A percentile compares a stretch with the other conserved stretches of the same genome.
Conservation (phyloP, 2,329 filamentous ascomycete species). For the Fusarium sp. region DNA sequence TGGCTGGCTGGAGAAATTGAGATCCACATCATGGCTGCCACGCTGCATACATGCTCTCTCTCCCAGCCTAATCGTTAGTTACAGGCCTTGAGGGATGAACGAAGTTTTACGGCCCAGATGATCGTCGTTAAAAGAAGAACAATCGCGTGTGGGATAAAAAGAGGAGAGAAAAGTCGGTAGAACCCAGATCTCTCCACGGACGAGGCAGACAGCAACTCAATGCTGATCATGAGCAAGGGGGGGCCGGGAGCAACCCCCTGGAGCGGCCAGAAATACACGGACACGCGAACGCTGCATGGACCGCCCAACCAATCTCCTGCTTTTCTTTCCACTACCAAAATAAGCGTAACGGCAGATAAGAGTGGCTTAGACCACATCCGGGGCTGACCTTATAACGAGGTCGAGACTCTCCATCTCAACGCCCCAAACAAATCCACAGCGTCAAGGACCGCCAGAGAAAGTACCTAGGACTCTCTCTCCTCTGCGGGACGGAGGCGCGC, state of each 20-base stretch:
- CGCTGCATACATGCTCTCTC: conserved; percentile 44
- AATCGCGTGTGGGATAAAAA: conserved; percentile 19
- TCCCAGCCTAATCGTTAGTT: conserved; percentile 29
- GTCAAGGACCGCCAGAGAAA: conserved; percentile 22
- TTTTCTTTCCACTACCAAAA: conserved; percentile 27
- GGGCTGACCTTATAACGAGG: conserved; percentile 44
- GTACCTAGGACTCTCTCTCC: background rate
- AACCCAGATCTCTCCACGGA: conserved; percentile 6
- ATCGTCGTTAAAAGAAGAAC: conserved; percentile 10
- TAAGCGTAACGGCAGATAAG: conserved; percentile 45
- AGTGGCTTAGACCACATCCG: conserved; percentile 47
- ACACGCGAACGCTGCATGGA: background rate
- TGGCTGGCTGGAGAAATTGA: conserved; percentile 37
- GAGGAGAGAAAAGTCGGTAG: conserved; percentile 22
- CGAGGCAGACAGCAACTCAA: conserved; percentile 14
- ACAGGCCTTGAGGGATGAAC: conserved; percentile 14
- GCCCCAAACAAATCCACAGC: conserved; percentile 38
- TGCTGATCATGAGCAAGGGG: conserved; percentile 36
- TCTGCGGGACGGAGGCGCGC: conserved; percentile 2
- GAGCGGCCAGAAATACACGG: conserved; percentile 20
- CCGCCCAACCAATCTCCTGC: conserved; percentile 7
- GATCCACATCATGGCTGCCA: conserved; percentile 46
- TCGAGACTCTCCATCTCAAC: conserved; percentile 40
- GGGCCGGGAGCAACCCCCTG: conserved; percentile 24
- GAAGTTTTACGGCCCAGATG: conserved; percentile 13